Evolutionary conservation across 768 basidiomycete genomes (phyloP).

Genomic region (Mycena vulgaris): DNA sequence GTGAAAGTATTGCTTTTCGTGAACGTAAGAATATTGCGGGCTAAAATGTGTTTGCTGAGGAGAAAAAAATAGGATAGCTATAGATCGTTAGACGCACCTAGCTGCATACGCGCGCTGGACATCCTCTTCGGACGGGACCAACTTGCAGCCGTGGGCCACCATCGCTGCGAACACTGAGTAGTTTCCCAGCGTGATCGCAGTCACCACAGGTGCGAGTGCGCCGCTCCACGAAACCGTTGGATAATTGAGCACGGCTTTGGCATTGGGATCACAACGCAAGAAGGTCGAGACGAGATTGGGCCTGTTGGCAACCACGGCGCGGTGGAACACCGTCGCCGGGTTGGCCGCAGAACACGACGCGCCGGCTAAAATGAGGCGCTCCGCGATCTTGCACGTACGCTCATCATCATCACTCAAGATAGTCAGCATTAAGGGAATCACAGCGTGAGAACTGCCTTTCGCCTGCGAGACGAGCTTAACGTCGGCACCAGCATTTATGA

Average conservation of each 20-base stretch:
- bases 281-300: conserved; percentile 58
- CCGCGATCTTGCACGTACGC: conserved; percentile 55
- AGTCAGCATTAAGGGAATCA: conserved; percentile 57
- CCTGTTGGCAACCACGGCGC: conserved; percentile 52
- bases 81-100: conserved; percentile 45
- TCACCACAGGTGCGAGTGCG: conserved; percentile 54
- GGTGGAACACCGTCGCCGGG: conserved; percentile 59
- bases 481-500: conserved; percentile 66
- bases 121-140: conserved; percentile 53
- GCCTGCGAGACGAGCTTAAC: conserved; percentile 52
- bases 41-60: conserved; percentile 18
- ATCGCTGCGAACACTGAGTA: conserved; percentile 54
- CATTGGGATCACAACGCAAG: conserved; percentile 59
- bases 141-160: conserved; percentile 59
- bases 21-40: conserved; percentile 40
- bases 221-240: conserved; percentile 48
- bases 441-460: conserved; percentile 40
- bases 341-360: conserved; percentile 61
- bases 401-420: conserved; percentile 60
- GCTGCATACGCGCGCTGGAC: conserved; percentile 52
- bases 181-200: conserved; percentile 51
- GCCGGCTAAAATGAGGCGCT: conserved; percentile 57
- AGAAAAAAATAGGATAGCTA: not conserved
- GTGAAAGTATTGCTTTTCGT: conserved; percentile 45
- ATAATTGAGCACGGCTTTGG: conserved; percentile 55